These are phyloP conservation scores for Aspergillus conjunctus DNA, from an alignment of 495 filamentous ascomycete species.

Conservation along the genomic window DNA sequence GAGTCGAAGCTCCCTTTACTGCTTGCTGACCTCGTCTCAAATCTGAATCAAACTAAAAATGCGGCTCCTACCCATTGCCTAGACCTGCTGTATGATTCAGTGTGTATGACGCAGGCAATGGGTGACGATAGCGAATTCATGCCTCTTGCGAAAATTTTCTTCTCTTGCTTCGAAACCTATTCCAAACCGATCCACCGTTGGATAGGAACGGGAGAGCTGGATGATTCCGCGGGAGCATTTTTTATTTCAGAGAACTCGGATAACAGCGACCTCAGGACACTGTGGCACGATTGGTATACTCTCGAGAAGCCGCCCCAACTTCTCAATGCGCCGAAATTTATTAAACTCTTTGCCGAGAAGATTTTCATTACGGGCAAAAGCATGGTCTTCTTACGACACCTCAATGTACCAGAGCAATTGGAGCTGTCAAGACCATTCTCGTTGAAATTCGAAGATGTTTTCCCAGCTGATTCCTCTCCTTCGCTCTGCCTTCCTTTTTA, in stretches of 20 bases:
- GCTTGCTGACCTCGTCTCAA: conserved; percentile 51
- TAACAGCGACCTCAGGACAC: conserved; percentile 59
- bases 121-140: conserved; percentile 61
- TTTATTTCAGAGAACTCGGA: conserved; percentile 66
- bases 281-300: conserved; percentile 78
- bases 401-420: conserved; percentile 38
- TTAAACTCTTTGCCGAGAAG: conserved; percentile 64
- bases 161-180: conserved; percentile 82
- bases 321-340: conserved; percentile 71
- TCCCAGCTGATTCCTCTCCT: conserved; percentile 32
- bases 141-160: conserved; percentile 69
- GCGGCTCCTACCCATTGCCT: conserved; percentile 60
- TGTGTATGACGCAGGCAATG: conserved; percentile 67
- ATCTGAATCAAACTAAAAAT: conserved; percentile 26
- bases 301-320: conserved; percentile 56
- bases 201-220: conserved; percentile 80
- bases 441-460: conserved; percentile 60
- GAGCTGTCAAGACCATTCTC: conserved; percentile 36
- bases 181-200: conserved; percentile 75
- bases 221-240: conserved; percentile 63
- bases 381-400: conserved; percentile 74
- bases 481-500: conserved; percentile 67
- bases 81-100: conserved; percentile 70
- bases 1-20: conserved; percentile 55
- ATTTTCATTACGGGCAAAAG: conserved; percentile 89